These are phyloP conservation scores for Casaregolazyma lundiana DNA, from an alignment of 1,139 yeast species.

Conservation along the genomic window DNA sequence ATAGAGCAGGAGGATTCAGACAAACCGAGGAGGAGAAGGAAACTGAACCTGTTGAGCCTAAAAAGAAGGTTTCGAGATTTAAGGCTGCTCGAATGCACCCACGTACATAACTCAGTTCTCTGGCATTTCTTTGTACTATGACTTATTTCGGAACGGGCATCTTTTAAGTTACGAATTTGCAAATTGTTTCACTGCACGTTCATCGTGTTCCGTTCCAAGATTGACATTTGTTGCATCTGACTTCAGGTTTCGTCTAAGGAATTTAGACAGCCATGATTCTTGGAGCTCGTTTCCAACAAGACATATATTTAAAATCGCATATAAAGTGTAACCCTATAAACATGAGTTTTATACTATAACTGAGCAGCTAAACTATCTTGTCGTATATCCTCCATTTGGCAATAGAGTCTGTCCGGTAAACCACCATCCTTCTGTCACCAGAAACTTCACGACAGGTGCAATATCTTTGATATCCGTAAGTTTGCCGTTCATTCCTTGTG, in stretches of 20 bases:
- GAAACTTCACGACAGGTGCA: constrained; percentile 57
- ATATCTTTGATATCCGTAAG: constrained; percentile 58
- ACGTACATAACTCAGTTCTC: not conserved
- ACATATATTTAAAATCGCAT: constrained; percentile 5
- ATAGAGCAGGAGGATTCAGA: constrained; percentile 45
- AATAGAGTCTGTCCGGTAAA: constrained; percentile 65
- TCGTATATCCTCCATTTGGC: constrained; percentile 64
- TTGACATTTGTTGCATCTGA: not conserved
- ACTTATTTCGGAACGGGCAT: not conserved
- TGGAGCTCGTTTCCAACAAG: constrained; percentile 9
- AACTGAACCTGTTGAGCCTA: constrained; percentile 67
- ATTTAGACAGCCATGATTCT: not conserved
- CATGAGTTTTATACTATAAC: too few relatives aligned
- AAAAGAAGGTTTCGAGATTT: constrained; percentile 60
- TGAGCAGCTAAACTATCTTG: too few relatives aligned
- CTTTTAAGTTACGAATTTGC: not conserved
- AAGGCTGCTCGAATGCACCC: constrained; percentile 45
- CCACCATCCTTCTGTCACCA: constrained; percentile 65
- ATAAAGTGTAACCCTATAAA: not conserved
- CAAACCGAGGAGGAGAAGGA: constrained; percentile 50
- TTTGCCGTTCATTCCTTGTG: constrained; percentile 37
- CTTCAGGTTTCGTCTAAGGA: not conserved
- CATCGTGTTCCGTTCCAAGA: constrained; percentile 2
- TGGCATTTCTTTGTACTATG: not conserved
- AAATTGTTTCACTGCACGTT: not conserved